Percentiles rank a stretch among this genome's conserved stretches.
Conservation (phyloP, 495 filamentous ascomycete genomes). For the Cladorrhinum samala region DNA sequence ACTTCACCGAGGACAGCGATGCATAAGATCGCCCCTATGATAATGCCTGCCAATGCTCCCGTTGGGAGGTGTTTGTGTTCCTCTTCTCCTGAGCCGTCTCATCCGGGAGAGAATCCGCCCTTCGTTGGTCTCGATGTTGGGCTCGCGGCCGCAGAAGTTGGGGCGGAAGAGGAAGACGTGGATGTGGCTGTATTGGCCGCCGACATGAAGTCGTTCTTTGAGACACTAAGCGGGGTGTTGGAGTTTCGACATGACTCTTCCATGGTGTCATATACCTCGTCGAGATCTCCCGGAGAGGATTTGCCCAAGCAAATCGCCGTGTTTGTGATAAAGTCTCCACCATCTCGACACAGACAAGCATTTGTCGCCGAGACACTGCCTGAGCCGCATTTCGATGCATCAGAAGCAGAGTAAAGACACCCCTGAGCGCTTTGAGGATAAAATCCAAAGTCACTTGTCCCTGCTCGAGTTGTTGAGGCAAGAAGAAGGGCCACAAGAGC, state of each 20-base stretch:
- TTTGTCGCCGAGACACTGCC: conserved; percentile 31
- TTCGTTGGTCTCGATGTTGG: background rate
- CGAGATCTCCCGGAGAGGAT: conserved; percentile 24
- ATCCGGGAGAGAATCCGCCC: background rate
- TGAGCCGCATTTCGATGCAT: conserved; percentile 26
- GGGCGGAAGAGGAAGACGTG: conserved; percentile 2
- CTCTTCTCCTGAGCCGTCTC: background rate
- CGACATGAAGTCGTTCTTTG: conserved; percentile 27
- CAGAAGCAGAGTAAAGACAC: conserved; percentile 33
- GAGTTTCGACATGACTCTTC: conserved; percentile 22
- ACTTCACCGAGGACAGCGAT: conserved; percentile 16
- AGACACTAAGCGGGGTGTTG: conserved; percentile 24
- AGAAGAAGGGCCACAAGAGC: conserved; percentile 28
- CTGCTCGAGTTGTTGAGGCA: conserved; percentile 17
- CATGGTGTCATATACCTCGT: conserved; percentile 33
- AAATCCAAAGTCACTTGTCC: conserved; percentile 34
- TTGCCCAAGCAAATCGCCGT: conserved; percentile 36
- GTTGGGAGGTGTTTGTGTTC: conserved; percentile 12
- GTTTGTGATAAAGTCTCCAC: conserved; percentile 37
- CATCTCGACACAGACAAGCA: conserved; percentile 38
- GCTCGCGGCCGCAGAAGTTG: conserved; percentile 1
- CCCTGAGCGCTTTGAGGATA: conserved; percentile 35
- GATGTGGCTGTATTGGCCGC: conserved; percentile 20
- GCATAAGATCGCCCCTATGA: conserved; percentile 21
- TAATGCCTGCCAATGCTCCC: conserved; percentile 20